phyloP scores from a whole-genome alignment of 805 yeast genomes.

The Ogataea zsoltii region DNA sequence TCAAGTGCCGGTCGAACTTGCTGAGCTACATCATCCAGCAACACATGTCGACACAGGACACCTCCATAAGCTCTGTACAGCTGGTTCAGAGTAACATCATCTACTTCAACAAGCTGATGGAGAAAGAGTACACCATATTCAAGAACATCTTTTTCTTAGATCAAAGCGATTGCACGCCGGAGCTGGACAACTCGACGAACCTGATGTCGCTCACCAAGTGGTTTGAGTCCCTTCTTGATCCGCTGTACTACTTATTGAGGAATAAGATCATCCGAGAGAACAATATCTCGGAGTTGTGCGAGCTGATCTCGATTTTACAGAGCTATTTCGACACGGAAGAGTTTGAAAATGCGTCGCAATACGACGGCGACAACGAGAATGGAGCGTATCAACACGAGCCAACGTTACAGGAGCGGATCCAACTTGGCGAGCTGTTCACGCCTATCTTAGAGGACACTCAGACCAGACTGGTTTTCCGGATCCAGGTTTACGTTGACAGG shows the following conservation, averaged over 20 bases:
- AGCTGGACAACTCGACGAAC: constrained; percentile 32
- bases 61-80: constrained; percentile 48
- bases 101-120: constrained; percentile 57
- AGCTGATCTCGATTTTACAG: constrained; percentile 67
- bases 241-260: constrained; percentile 71
- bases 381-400: constrained; percentile 24
- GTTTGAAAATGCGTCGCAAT: constrained; percentile 17
- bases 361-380: constrained; percentile 12
- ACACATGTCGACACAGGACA: constrained; percentile 24
- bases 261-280: constrained; percentile 68
- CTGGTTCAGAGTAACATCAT: constrained; percentile 63
- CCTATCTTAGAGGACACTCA: constrained; percentile 80
- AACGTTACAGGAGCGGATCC: constrained; percentile 17
- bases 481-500: constrained; percentile 70
- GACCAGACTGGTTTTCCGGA: constrained; percentile 74
- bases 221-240: constrained; percentile 68
- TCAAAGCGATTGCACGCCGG: constrained; percentile 11
- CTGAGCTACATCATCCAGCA: constrained; percentile 40
- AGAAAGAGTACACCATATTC: constrained; percentile 63
- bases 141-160: constrained; percentile 47
- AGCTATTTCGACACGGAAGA: constrained; percentile 66
- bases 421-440: constrained; percentile 55
- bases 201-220: constrained; percentile 48
- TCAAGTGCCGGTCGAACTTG: constrained; percentile 53
- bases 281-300: constrained; percentile 69